Evolutionary conservation across 2,329 filamentous ascomycete species (phyloP), one percentile per base, ranked within the genome.

Genomic region (Sarocladium strictum): DNA sequence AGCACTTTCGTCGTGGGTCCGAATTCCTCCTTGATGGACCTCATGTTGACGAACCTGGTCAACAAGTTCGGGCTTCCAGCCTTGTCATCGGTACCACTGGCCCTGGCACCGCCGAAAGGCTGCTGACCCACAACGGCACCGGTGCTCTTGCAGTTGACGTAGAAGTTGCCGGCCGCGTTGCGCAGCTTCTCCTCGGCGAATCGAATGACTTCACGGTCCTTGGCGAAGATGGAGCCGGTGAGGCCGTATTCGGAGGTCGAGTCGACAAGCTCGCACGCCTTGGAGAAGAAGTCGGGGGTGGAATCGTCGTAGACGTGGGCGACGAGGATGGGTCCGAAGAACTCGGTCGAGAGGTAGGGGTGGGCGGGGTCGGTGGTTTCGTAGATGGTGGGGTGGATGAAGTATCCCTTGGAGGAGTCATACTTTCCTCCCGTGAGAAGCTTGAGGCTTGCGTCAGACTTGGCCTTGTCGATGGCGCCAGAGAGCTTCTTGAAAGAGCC

Each of bases 321-420:
- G 29, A 83, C 81, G 40, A 94, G 75, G 55, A 95, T 72, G 29
- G 90, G 90, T 2, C 90, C 90, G 69, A 96, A 96, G 58, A 95
- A 83, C 71, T 96, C 90, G 35, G 83, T 86, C 52, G 78, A 83
- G 50, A 96, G 76, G 61, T 93, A 84, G 58, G 81, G 80, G 75
- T 95, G 90, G 58, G 80, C 72, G 0, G 89, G 85, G 73, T 89
- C 86, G 52, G 77, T 83, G 52, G 89, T 88, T 58, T 78, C 72
- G 76, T 93, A 95, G 65, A 96, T 80, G 58, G 90, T 95, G 6
- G 90, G 90, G 69, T 89, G 80, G 66, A 96, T 83, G 73, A 83
- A 96, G 78, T 87, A 96, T 58, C 90, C 90, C 72, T 85, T 85
- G 61, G 80, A 85, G 54, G 81, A 81, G 69, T 94, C 88, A 68